A percentile compares a stretch with the other conserved stretches of the same genome.
These are phyloP conservation scores for Paxillus ammoniavirescens DNA, from an alignment of 768 basidiomycete species.

Conservation along the genomic window DNA sequence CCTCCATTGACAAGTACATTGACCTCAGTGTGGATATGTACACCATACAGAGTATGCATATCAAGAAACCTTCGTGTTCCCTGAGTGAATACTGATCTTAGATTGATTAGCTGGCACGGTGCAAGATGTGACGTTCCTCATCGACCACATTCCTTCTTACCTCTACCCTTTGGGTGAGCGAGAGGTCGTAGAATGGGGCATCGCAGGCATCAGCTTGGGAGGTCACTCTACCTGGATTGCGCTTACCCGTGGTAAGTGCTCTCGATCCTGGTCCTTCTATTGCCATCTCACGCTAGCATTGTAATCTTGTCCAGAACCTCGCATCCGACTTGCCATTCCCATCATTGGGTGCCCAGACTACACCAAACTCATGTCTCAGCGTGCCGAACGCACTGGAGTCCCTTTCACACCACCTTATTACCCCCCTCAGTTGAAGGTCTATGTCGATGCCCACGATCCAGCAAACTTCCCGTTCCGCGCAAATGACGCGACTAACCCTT, in stretches of 20 bases:
- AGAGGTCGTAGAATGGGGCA: conserved; percentile 62
- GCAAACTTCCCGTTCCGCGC: conserved; percentile 41
- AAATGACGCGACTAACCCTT: conserved; percentile 48
- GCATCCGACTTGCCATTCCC: conserved; percentile 45
- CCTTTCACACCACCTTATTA: conserved; percentile 51
- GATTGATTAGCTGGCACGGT: conserved; percentile 52
- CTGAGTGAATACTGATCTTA: background rate
- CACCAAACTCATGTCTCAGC: conserved; percentile 49
- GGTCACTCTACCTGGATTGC: conserved; percentile 83
- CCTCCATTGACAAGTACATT: conserved; percentile 3
- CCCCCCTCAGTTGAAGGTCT: conserved; percentile 49
- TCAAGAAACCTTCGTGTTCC: background rate
- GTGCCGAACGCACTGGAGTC: conserved; percentile 49
- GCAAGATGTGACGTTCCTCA: conserved; percentile 74
- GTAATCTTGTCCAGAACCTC: conserved; percentile 35
- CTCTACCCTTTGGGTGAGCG: conserved; percentile 69
- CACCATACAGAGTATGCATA: conserved; percentile 31
- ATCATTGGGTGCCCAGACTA: conserved; percentile 77
- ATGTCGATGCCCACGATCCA: conserved; percentile 50
- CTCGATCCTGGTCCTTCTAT: background rate
- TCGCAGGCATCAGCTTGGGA: conserved; percentile 77
- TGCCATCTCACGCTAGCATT: background rate
- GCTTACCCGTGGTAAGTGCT: conserved; percentile 43
- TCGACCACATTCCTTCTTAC: conserved; percentile 75
- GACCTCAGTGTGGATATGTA: conserved; percentile 29